Base-by-base conservation (phyloP, 352 stramenopile genomes). In the Phytopythium vexans region DNA sequence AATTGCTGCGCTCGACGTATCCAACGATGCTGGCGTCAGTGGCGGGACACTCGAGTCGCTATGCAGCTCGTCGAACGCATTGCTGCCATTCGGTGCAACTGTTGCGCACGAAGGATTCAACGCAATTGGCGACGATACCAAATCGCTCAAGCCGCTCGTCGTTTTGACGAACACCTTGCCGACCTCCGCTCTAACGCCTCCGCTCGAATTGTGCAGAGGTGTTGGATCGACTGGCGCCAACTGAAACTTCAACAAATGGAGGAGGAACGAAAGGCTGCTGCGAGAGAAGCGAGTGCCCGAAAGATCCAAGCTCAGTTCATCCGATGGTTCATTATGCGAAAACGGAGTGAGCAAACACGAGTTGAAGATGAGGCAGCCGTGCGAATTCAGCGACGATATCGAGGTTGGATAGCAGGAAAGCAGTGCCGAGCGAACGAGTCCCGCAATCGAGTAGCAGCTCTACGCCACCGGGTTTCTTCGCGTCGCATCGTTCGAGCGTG, bases 21-120 rank as follows among this genome's bases (percentile, higher is more conserved):
- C 38, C 54, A 60, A 14, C 10, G n/a, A 5, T 15, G 15, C 8
- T 59, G 53, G 53, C 53, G 35, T 35, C 6, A 3, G 10, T 54
- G 53, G 43, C 27, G 12, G 4, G 14, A 27, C 1, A 3, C 3
- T 0, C 8, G 43, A 4, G 7, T 39, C 8, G 14, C 32, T 33
- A 15, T 3, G 21, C 52, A n/a, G 41, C 27, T 16, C 0, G 15
- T 53, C 5, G 21, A 16, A 16, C 34, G 42, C n/a, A 33, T 33
- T 8, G 15, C 16, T 35, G 16, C 47, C 15, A 21, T 49, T 10
- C 43, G 32, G 12, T 32, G 14, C 9, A 27, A 33, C 14, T 46
- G 48, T 7, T 27, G 54, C 27, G 55, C 54, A 6, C 33, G 49
- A 9, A 52, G 40, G 14, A 66, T 66, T 16, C 59, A 66, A 27